Conservation (phyloP, 2,329 filamentous ascomycete species). For the Kalaharituber pfeilii region DNA sequence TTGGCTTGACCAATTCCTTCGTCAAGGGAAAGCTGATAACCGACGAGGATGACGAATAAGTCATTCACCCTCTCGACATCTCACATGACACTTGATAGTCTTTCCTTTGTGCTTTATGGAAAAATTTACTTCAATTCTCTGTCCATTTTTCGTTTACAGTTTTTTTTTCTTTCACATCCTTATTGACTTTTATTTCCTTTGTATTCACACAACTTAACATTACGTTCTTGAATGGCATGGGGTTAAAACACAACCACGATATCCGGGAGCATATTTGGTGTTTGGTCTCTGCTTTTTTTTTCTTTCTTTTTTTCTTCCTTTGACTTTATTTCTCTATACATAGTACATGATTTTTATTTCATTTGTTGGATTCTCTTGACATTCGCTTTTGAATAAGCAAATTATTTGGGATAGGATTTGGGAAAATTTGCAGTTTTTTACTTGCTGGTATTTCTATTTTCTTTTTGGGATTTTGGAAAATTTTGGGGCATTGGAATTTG, state of each 20-base stretch:
- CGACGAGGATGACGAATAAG: background rate
- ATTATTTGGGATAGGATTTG: no score
- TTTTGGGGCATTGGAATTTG: no score
- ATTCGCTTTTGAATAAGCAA: no score
- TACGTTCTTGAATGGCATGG: background rate
- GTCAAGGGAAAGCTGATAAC: background rate
- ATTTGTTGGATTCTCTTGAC: no score
- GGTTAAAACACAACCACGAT: background rate
- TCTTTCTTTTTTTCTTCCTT: no score
- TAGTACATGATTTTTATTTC: no score
- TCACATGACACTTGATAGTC: background rate
- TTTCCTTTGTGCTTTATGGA: background rate
- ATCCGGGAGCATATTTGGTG: background rate
- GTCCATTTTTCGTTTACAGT: background rate
- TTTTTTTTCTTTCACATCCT: background rate
- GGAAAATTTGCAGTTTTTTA: no score
- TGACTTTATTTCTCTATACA: no score
- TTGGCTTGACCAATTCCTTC: background rate
- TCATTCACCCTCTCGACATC: no score
- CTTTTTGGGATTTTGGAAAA: no score
- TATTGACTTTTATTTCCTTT: background rate
- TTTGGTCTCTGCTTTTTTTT: constrained; percentile 4
- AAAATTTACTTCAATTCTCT: background rate
- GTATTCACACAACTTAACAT: background rate
- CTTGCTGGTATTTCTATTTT: no score